Conservation (phyloP, 1,139 yeast genomes). For the Saccharomyces uvarum region DNA sequence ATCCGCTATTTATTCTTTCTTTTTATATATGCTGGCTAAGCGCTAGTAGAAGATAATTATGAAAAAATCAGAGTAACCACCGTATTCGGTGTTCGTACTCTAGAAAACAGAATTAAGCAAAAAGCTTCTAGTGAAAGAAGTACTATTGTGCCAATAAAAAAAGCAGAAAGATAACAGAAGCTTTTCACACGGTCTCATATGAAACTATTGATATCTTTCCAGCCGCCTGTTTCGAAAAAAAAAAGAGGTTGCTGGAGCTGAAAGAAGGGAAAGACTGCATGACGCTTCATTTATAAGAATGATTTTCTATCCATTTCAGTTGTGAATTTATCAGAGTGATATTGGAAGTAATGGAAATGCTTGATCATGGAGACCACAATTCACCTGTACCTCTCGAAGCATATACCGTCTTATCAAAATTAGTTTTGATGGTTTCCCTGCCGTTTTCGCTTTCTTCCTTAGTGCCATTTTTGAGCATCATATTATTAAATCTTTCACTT, state of each 20-base stretch:
- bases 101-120: not conserved
- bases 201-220: not conserved
- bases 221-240: not conserved
- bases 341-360: not conserved
- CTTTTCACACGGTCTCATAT: not conserved
- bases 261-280: not conserved
- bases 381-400: constrained; percentile 30
- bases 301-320: not conserved
- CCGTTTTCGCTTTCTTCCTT: constrained; percentile 20
- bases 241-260: not conserved
- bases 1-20: not conserved
- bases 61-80: not conserved
- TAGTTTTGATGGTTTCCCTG: constrained; percentile 22
- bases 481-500: constrained; percentile 22
- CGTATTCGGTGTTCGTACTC: not conserved
- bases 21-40: not conserved
- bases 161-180: not conserved
- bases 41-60: not conserved
- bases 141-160: not conserved
- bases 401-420: constrained; percentile 25
- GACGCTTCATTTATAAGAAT: not conserved
- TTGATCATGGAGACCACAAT: constrained; percentile 26
- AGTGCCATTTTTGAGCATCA: constrained; percentile 18
- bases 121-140: not conserved
- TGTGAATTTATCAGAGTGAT: not conserved